phyloP scores from a whole-genome alignment of 2,329 filamentous ascomycete genomes.

The Aureobasidium pullulans region DNA sequence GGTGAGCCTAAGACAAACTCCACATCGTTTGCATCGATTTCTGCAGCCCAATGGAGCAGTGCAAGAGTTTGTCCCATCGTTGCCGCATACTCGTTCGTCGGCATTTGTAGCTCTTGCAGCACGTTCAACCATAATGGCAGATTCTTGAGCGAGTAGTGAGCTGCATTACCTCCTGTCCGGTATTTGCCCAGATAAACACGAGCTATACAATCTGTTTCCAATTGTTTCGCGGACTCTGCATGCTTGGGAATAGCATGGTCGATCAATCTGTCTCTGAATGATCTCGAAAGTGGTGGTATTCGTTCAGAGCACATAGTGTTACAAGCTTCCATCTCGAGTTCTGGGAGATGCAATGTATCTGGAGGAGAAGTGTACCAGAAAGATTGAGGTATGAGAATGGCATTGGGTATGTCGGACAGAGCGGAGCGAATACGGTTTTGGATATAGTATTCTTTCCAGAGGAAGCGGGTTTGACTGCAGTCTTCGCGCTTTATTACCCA shows the following conservation, averaged over 20 bases:
- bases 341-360: neutral
- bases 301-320: slow-evolving; percentile 12
- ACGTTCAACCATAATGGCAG: slow-evolving; percentile 45
- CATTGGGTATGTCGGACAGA: neutral
- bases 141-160: slow-evolving; percentile 41
- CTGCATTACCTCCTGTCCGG: slow-evolving; percentile 12
- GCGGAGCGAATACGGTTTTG: neutral
- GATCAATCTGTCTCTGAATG: slow-evolving; percentile 14
- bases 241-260: slow-evolving; percentile 12
- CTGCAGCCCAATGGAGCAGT: too few species aligned
- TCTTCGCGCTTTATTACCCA: slow-evolving; percentile 14
- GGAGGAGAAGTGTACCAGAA: neutral
- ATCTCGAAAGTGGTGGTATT: too few species aligned
- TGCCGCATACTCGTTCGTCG: slow-evolving; percentile 30
- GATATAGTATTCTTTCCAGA: slow-evolving; percentile 14
- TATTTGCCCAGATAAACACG: slow-evolving; percentile 43
- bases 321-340: neutral
- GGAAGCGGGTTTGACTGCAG: neutral
- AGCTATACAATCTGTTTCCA: slow-evolving; percentile 36
- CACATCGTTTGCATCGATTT: slow-evolving; percentile 42
- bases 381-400: neutral
- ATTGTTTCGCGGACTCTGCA: slow-evolving; percentile 4
- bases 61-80: slow-evolving; percentile 41
- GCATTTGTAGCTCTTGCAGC: slow-evolving; percentile 37
- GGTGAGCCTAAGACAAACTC: slow-evolving; percentile 45